Percentiles rank a stretch among this genome's conserved stretches.
Evolutionary conservation across 2,329 filamentous ascomycete species (phyloP).

Genomic region (Dothistroma pini): DNA sequence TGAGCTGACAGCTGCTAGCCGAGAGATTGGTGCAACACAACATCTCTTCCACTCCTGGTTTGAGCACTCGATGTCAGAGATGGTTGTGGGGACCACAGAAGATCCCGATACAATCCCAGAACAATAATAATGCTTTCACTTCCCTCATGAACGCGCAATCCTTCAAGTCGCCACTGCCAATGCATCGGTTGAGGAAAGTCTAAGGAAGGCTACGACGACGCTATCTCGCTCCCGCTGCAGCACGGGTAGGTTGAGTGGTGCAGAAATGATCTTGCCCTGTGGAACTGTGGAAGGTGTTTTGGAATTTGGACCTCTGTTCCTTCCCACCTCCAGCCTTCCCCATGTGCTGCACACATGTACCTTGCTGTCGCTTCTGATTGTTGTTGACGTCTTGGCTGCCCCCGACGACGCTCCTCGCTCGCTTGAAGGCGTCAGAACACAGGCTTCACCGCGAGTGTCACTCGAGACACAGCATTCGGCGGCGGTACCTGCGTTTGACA

Average conservation of each 20-base stretch:
- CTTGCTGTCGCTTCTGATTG: background rate
- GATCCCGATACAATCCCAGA: background rate
- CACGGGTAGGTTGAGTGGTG: constrained; percentile 6
- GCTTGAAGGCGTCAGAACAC: background rate
- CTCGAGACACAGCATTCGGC: background rate
- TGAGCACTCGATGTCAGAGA: background rate
- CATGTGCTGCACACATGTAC: background rate
- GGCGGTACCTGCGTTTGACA: background rate
- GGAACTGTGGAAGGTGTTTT: background rate
- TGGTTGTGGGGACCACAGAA: background rate
- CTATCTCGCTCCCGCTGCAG: constrained; percentile 2
- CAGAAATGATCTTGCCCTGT: constrained; percentile 5
- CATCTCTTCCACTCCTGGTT: background rate
- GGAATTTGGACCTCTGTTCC: background rate
- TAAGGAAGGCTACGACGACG: background rate
- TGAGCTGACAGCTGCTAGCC: background rate
- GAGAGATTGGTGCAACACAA: background rate
- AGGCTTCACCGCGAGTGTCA: background rate
- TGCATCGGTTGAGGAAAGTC: background rate
- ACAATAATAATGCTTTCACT: background rate
- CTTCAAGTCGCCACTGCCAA: background rate
- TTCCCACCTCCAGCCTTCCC: background rate
- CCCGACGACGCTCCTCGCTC: background rate
- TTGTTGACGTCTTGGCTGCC: background rate
- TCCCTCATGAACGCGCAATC: background rate